A percentile compares a stretch with the other conserved stretches of the same genome.
Evolutionary conservation across 306 rosid genomes (phyloP).

Genomic region (Dalbergia cultrata): DNA sequence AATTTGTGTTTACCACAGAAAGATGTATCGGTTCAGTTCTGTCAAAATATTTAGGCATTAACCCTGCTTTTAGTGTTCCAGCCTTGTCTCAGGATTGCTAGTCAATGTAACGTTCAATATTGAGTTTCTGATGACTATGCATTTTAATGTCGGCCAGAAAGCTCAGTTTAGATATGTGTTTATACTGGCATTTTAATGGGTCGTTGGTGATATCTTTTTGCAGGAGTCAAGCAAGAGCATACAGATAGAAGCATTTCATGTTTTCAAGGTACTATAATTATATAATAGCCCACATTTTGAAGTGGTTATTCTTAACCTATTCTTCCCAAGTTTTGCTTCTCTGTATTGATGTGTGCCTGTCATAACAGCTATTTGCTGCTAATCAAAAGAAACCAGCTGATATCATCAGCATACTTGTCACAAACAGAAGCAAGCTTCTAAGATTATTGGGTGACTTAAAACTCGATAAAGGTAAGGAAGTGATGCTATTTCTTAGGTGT

Average conservation of each 20-base stretch:
- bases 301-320: conserved; percentile 16
- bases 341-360: conserved; percentile 35
- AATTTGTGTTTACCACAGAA: neutral
- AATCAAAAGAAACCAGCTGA: conserved; percentile 88
- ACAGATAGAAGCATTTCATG: conserved; percentile 92
- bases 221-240: conserved; percentile 98
- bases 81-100: neutral
- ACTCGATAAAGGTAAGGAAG: conserved; percentile 72
- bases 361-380: conserved; percentile 81
- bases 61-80: conserved; percentile 3
- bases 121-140: conserved; percentile 28
- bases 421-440: conserved; percentile 85
- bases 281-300: conserved; percentile 11
- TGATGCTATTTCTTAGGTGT: conserved; percentile 19
- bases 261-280: conserved; percentile 74
- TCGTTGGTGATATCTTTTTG: conserved; percentile 41
- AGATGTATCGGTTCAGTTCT: conserved; percentile 26
- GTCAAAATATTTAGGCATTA: neutral
- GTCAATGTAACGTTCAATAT: conserved; percentile 18
- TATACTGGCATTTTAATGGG: conserved; percentile 8
- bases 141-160: conserved; percentile 19
- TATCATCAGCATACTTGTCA: conserved; percentile 73
- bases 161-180: conserved; percentile 15
- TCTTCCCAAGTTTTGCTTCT: conserved; percentile 3
- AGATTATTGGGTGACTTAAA: conserved; percentile 89